These are phyloP conservation scores for Aureobasidium musti DNA, from an alignment of 2,329 filamentous ascomycete genomes.

Conservation along the genomic window DNA sequence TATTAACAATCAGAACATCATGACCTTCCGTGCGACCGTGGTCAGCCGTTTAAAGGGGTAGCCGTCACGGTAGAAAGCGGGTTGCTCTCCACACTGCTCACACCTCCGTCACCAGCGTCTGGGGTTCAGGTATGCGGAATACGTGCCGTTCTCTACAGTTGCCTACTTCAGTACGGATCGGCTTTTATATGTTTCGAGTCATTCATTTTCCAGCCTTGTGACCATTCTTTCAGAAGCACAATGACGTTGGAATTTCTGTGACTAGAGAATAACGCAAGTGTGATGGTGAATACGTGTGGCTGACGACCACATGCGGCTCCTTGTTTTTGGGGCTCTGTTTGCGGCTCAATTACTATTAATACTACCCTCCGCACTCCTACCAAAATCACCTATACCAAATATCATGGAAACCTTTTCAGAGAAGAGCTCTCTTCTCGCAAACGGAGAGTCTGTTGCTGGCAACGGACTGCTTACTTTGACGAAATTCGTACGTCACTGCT, in stretches of 20 bases:
- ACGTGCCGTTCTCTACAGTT: background rate
- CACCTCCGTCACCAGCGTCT: constrained; percentile 4
- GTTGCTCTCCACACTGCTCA: background rate
- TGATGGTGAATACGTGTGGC: constrained; percentile 9
- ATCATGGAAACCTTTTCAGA: background rate
- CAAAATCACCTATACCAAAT: background rate
- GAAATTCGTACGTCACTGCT: constrained; percentile 29
- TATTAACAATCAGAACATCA: background rate
- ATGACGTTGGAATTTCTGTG: constrained; percentile 4
- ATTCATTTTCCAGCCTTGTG: background rate
- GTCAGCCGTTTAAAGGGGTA: background rate
- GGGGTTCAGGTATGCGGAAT: constrained; percentile 1
- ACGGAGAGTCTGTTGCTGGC: background rate
- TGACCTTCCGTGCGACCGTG: background rate
- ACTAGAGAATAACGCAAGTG: constrained; percentile 1
- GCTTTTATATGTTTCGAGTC: background rate
- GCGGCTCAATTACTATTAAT: constrained; percentile 25
- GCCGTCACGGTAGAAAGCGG: background rate
- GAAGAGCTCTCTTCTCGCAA: background rate
- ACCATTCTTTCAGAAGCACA: background rate
- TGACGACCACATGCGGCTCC: constrained; percentile 2
- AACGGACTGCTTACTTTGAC: constrained; percentile 26
- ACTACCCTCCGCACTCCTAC: background rate
- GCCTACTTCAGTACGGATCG: constrained; percentile 1
- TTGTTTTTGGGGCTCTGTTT: constrained; percentile 5